Evolutionary conservation across 805 yeast species (phyloP).

Genomic region (Blastobotrys chiropterorum): DNA sequence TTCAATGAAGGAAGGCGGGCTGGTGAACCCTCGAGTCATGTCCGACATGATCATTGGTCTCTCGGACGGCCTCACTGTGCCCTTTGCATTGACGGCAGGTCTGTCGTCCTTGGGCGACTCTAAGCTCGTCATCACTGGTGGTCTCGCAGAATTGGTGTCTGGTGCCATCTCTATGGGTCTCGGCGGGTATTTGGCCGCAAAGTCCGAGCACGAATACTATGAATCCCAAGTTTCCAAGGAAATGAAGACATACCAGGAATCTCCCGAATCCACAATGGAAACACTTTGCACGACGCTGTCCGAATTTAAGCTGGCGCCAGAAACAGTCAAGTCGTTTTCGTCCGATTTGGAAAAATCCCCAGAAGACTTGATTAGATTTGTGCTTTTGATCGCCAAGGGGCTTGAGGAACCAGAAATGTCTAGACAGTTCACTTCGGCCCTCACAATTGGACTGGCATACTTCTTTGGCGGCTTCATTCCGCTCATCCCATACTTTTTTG

Average conservation of each 20-base stretch:
- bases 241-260: slow-evolving; percentile 17
- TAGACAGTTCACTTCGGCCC: slow-evolving; percentile 79
- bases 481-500: slow-evolving; percentile 83
- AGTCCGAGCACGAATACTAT: slow-evolving; percentile 52
- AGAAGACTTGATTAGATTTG: slow-evolving; percentile 73
- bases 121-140: slow-evolving; percentile 91
- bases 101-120: slow-evolving; percentile 85
- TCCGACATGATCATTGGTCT: slow-evolving; percentile 90
- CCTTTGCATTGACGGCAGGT: slow-evolving; percentile 98
- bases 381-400: slow-evolving; percentile 85
- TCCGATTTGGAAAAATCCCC: slow-evolving; percentile 76
- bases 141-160: slow-evolving; percentile 92
- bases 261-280: slow-evolving; percentile 46
- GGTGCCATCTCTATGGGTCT: slow-evolving; percentile 98
- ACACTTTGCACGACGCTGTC: slow-evolving; percentile 76
- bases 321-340: slow-evolving; percentile 66
- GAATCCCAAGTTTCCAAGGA: slow-evolving; percentile 27
- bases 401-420: slow-evolving; percentile 92
- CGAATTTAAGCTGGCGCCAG: slow-evolving; percentile 62
- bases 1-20: slow-evolving; percentile 12
- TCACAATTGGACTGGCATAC: slow-evolving; percentile 85
- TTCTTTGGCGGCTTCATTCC: slow-evolving; percentile 92
- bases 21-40: slow-evolving; percentile 74
- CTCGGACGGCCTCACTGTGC: slow-evolving; percentile 93
- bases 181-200: slow-evolving; percentile 95